phyloP scores from a whole-genome alignment of 1,284 basidiomycete species.

The Microstroma glucosiphilum region DNA sequence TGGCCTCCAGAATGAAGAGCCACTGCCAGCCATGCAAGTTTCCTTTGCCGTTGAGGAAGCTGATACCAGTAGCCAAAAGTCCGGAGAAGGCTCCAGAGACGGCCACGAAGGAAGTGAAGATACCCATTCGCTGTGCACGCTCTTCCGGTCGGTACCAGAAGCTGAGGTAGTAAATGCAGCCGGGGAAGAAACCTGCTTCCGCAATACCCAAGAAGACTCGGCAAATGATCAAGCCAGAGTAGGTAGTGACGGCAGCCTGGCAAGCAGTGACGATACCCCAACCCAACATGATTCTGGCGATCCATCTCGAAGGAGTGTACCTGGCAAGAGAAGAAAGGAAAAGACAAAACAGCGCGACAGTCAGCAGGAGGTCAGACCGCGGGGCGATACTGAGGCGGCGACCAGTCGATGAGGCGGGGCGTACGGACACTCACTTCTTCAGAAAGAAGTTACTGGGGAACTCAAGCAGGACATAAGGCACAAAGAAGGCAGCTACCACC shows the following conservation, averaged over 20 bases:
- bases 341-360: slow-evolving; percentile 10
- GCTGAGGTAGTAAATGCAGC: slow-evolving; percentile 14
- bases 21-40: slow-evolving; percentile 22
- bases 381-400: background rate
- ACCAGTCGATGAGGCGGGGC: background rate
- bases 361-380: slow-evolving; percentile 13
- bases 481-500: slow-evolving; percentile 14
- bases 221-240: slow-evolving; percentile 17
- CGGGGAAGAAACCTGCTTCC: slow-evolving; percentile 19
- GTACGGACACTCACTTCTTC: background rate
- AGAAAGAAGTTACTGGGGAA: slow-evolving; percentile 8
- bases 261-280: slow-evolving; percentile 20
- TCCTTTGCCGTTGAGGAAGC: slow-evolving; percentile 29
- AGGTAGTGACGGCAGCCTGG: slow-evolving; percentile 18
- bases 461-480: too few species aligned
- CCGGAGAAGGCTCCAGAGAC: slow-evolving; percentile 55
- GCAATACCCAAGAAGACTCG: slow-evolving; percentile 18
- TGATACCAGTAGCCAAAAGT: slow-evolving; percentile 7
- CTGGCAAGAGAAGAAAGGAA: too few species aligned
- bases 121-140: slow-evolving; percentile 15
- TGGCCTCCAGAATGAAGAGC: slow-evolving; percentile 55
- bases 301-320: slow-evolving; percentile 17
- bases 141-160: slow-evolving; percentile 19
- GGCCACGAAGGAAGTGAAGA: slow-evolving; percentile 29
- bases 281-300: slow-evolving; percentile 20